Base-by-base conservation (phyloP, 139 green algal species). In the Pleodorina starrii region DNA sequence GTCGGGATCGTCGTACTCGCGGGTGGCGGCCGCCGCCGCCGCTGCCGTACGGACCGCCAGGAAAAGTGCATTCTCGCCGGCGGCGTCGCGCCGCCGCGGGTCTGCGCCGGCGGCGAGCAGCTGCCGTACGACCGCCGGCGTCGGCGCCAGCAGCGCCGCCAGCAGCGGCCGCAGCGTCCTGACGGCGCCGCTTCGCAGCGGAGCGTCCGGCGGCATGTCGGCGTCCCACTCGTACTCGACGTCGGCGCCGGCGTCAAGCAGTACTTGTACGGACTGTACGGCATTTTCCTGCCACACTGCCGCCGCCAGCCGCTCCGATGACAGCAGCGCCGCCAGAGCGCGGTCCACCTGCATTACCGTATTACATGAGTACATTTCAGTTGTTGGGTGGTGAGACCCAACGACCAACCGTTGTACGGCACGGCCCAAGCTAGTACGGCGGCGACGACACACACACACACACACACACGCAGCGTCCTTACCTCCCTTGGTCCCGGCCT, bases 11-110 rank as follows among this genome's bases (percentile, higher is more conserved):
- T 80, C 43, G 42, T 2, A 48, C 36, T 80, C 72, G 42, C 27
- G 72, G 16, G 35, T 23, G 32, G 19, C 25, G 72, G 43, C 43
- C 40, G 74, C 21, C 3, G 48, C 76, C 14, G 48, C 48, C 9
- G 50, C 60, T 4, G 81, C 81, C 14, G 38, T 44, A 29, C 81
- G 81, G 1, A 87, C 29, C 0, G 81, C 60, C 29, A 68, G 77
- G 43, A 60, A 77, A 27, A 87, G 43, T 14, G 81, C 57, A 60
- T 87, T 87, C 60, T 87, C 81, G 44, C 60, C 81, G 5, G 17
- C 7, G 29, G 42, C 60, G 25, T 77, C 60, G 29, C 42, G 29
- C n/a, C 42, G 42, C 17, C 81, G 35, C 32, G 60, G 29, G 40
- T 87, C 81, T 14, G 60, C 81, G 29, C 81, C 81, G 11, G 81